Conservation (phyloP, 1,284 basidiomycete species). For the Coniferiporia sulphurascens region DNA sequence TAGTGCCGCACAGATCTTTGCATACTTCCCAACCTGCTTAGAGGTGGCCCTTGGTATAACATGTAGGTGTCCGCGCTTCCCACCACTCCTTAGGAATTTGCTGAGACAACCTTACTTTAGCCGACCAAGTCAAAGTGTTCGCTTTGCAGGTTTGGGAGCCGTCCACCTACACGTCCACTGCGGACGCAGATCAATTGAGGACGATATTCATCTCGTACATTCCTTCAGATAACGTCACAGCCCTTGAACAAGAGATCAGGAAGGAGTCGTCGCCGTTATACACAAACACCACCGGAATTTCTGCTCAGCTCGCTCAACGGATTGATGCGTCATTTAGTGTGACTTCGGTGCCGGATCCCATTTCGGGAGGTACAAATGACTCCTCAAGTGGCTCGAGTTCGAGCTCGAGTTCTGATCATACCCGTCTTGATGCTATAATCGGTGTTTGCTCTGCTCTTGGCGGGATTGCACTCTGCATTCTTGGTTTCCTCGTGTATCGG, state of each 20-base stretch:
- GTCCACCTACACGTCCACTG: slow-evolving; percentile 39
- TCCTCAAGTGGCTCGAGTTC: slow-evolving; percentile 20
- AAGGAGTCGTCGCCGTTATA: slow-evolving; percentile 57
- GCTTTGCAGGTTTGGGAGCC: slow-evolving; percentile 60
- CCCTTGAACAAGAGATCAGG: slow-evolving; percentile 52
- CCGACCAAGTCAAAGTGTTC: slow-evolving; percentile 44
- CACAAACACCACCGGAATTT: slow-evolving; percentile 32
- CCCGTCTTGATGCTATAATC: slow-evolving; percentile 72
- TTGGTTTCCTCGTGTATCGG: slow-evolving; percentile 58
- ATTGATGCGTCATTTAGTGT: slow-evolving; percentile 58
- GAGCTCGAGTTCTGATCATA: slow-evolving; percentile 26
- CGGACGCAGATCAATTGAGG: slow-evolving; percentile 43
- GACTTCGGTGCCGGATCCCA: slow-evolving; percentile 38
- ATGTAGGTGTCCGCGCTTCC: slow-evolving; percentile 34
- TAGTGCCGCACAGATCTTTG: slow-evolving; percentile 57
- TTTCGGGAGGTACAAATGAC: slow-evolving; percentile 26
- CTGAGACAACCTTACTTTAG: slow-evolving; percentile 23
- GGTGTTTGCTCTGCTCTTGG: slow-evolving; percentile 75
- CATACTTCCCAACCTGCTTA: slow-evolving; percentile 49
- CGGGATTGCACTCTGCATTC: slow-evolving; percentile 60
- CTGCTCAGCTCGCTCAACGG: slow-evolving; percentile 47
- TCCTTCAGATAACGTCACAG: slow-evolving; percentile 40
- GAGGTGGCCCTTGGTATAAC: slow-evolving; percentile 41
- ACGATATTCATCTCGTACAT: slow-evolving; percentile 64
- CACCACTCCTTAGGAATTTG: background rate